These are phyloP conservation scores for Penicillium sp. DNA, from an alignment of 2,329 filamentous ascomycete genomes.

Conservation along the genomic window DNA sequence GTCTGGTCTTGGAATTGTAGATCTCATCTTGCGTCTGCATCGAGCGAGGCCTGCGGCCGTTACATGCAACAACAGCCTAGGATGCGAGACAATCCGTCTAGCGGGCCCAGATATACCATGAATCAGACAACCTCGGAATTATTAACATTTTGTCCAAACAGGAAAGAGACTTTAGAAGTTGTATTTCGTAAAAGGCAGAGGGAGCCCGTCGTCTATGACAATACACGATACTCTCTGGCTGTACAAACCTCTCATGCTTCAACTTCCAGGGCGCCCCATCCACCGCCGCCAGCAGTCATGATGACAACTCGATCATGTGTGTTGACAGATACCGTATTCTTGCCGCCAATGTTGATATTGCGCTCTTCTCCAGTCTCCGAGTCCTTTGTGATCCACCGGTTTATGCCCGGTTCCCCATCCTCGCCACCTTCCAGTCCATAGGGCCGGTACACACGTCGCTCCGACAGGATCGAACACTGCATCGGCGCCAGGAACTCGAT, in stretches of 20 bases:
- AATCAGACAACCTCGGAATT: no score
- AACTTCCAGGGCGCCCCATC: constrained; percentile 32
- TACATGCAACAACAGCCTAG: no score
- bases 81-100: no score
- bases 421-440: constrained; percentile 82
- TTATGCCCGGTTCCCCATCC: constrained; percentile 73
- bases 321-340: constrained; percentile 61
- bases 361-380: constrained; percentile 53
- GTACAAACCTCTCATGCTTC: constrained; percentile 6
- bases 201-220: no score
- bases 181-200: no score
- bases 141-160: no score
- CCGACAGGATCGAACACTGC: constrained; percentile 75
- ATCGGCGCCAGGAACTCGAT: constrained; percentile 81
- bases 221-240: no score
- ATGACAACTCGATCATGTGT: constrained; percentile 61
- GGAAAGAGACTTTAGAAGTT: no score
- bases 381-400: constrained; percentile 80
- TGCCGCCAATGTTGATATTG: constrained; percentile 59
- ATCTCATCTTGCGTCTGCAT: neutral
- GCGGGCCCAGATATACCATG: no score
- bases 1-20: neutral
- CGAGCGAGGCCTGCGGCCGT: neutral
- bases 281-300: constrained; percentile 55
- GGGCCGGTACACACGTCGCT: constrained; percentile 71